phyloP scores from a whole-genome alignment of 164 flowering plant genomes.

The Echeveria elegans region DNA sequence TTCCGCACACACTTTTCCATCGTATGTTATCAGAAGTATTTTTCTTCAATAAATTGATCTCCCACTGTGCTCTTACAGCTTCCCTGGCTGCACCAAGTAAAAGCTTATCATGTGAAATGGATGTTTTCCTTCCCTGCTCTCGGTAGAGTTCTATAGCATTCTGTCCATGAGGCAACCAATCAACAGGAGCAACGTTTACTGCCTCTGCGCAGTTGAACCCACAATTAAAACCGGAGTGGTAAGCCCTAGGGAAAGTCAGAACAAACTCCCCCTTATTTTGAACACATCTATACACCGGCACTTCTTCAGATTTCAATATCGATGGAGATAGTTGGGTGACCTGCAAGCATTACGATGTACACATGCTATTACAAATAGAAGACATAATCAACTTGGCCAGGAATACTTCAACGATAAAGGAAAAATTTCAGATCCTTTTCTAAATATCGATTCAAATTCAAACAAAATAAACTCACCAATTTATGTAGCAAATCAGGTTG shows the following conservation, averaged over 20 bases:
- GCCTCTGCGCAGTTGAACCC: conserved; percentile 92
- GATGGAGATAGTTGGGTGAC: conserved; percentile 76
- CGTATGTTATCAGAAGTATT: conserved; percentile 35
- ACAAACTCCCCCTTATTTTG: conserved; percentile 74
- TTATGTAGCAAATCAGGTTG: conserved; percentile 99
- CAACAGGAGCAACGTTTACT: conserved; percentile 77
- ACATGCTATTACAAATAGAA: neutral
- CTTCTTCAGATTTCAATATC: conserved; percentile 54
- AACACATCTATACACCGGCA: conserved; percentile 62
- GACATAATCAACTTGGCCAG: neutral
- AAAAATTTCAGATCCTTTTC: neutral
- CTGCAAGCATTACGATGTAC: conserved; percentile 21
- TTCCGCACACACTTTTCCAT: conserved; percentile 69
- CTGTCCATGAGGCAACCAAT: conserved; percentile 83
- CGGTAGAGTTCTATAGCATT: conserved; percentile 62
- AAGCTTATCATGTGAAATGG: conserved; percentile 64
- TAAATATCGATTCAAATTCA: neutral
- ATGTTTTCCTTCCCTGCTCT: conserved; percentile 50
- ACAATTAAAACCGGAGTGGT: conserved; percentile 73
- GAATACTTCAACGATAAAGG: neutral
- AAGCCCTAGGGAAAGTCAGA: conserved; percentile 72
- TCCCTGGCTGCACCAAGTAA: conserved; percentile 74
- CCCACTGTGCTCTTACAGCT: conserved; percentile 65
- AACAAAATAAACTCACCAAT: conserved; percentile 46
- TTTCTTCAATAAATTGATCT: conserved; percentile 42